Evolutionary conservation across 2,329 filamentous ascomycete genomes (phyloP).

Genomic region (Chrysosporium keratinophilum): DNA sequence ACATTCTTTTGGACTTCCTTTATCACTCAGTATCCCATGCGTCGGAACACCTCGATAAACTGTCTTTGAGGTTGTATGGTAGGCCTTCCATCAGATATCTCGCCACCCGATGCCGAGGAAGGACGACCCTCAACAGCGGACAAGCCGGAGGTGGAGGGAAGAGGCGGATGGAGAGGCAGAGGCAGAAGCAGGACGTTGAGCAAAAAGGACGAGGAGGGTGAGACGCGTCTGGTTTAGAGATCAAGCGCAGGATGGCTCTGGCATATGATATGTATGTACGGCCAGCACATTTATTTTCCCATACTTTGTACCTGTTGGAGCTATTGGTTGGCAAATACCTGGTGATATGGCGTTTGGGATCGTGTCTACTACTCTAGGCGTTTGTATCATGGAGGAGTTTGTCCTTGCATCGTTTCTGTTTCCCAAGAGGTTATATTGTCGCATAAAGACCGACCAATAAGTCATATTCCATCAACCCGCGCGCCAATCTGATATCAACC

Average conservation of each 20-base stretch:
- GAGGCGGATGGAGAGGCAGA: neutral
- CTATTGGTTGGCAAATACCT: neutral
- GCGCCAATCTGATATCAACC: neutral
- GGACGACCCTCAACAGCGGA: neutral
- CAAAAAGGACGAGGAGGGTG: slow-evolving; percentile 89
- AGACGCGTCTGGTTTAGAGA: slow-evolving; percentile 81
- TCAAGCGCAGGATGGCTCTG: slow-evolving; percentile 37
- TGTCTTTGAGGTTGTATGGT: neutral
- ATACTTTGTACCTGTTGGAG: neutral
- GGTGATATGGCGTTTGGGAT: slow-evolving; percentile 9
- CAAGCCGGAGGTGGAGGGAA: slow-evolving; percentile 1
- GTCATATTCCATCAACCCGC: neutral
- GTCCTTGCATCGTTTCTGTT: neutral
- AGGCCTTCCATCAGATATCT: neutral
- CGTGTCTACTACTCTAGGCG: neutral
- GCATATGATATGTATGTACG: neutral
- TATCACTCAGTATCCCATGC: neutral
- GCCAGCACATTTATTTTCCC: slow-evolving; percentile 1
- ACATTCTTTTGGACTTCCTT: neutral
- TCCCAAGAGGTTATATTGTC: neutral
- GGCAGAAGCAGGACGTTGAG: slow-evolving; percentile 23
- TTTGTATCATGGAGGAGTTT: slow-evolving; percentile 1
- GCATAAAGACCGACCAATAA: neutral
- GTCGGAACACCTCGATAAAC: neutral
- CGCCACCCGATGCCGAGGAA: neutral